Evolutionary conservation across 371 early-diverging fungal species (phyloP).

Genomic region (Furculomyces boomerangus): DNA sequence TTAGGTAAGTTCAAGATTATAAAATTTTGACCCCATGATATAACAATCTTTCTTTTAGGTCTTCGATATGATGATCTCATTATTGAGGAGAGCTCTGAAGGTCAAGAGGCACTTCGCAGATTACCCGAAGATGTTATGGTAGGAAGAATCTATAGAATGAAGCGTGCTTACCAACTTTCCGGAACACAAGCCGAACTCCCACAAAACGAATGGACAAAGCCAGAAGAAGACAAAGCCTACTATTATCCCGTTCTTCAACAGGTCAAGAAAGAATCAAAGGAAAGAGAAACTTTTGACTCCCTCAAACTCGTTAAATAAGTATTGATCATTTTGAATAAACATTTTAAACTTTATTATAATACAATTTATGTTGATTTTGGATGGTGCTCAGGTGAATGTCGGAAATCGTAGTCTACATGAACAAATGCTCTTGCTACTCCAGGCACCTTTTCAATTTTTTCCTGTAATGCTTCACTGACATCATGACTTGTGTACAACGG

Average conservation of each 20-base stretch:
- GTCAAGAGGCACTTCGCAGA: slow-evolving; percentile 74
- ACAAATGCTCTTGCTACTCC: slow-evolving; percentile 72
- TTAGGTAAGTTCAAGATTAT: too few species aligned
- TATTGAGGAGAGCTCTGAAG: slow-evolving; percentile 64
- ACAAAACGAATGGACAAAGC: slow-evolving; percentile 53
- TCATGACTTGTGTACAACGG: slow-evolving; percentile 55
- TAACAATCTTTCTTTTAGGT: too few species aligned
- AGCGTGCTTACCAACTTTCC: slow-evolving; percentile 62
- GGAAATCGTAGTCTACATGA: slow-evolving; percentile 66
- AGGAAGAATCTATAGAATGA: slow-evolving; percentile 67
- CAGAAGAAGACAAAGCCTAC: slow-evolving; percentile 65
- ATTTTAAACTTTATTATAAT: background rate
- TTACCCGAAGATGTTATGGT: slow-evolving; percentile 51
- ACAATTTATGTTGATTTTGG: background rate
- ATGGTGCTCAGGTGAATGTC: slow-evolving; percentile 48
- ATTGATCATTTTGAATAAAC: too few species aligned
- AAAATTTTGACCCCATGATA: too few species aligned
- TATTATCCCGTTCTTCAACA: slow-evolving; percentile 67
- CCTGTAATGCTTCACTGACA: slow-evolving; percentile 59
- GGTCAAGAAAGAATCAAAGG: slow-evolving; percentile 65
- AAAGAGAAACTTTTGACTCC: slow-evolving; percentile 57
- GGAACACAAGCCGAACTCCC: slow-evolving; percentile 52
- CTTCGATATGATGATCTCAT: slow-evolving; percentile 82
- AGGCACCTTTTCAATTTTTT: slow-evolving; percentile 46
- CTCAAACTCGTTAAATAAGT: slow-evolving; percentile 2